Percentiles rank a stretch among this genome's conserved stretches.
These are phyloP conservation scores for Takakia lepidozioides DNA, from an alignment of 225 moss, liverwort and hornwort genomes.

Conservation along the genomic window DNA sequence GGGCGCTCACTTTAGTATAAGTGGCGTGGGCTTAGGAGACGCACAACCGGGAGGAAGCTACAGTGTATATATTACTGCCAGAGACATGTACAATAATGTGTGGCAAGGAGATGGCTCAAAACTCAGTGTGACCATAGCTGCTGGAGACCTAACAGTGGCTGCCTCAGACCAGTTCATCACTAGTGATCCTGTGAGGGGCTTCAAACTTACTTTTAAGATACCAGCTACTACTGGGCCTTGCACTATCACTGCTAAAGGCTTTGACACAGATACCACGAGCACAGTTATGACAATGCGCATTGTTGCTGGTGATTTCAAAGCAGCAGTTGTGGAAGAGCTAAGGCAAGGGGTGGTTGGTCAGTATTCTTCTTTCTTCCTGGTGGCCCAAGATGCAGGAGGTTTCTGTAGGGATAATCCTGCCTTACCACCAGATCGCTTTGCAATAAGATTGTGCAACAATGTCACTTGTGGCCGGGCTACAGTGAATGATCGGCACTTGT, in stretches of 20 bases:
- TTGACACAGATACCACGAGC: slow-evolving; percentile 16
- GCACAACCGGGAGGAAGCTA: slow-evolving; percentile 20
- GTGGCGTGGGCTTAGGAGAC: slow-evolving; percentile 5
- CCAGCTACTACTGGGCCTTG: slow-evolving; percentile 19
- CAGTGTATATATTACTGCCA: slow-evolving; percentile 8
- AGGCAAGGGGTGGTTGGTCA: slow-evolving; percentile 17
- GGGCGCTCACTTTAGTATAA: slow-evolving; percentile 20
- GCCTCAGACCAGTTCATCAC: slow-evolving; percentile 1
- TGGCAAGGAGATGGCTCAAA: slow-evolving; percentile 26
- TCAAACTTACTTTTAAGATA: slow-evolving; percentile 12
- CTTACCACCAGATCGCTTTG: slow-evolving; percentile 9
- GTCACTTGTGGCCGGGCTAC: slow-evolving; percentile 18
- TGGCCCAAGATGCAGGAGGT: slow-evolving; percentile 14
- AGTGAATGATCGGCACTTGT: slow-evolving; percentile 25
- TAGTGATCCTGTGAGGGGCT: slow-evolving; percentile 10
- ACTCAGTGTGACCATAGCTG: slow-evolving; percentile 9
- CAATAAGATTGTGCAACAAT: slow-evolving; percentile 9
- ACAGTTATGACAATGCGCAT: slow-evolving; percentile 11
- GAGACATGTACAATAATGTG: slow-evolving; percentile 24
- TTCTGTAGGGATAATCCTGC: slow-evolving; percentile 15
- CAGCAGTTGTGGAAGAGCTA: slow-evolving; percentile 12
- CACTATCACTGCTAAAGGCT: slow-evolving; percentile 6
- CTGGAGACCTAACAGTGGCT: not conserved
- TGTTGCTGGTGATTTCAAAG: slow-evolving; percentile 15
- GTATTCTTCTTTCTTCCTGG: slow-evolving; percentile 16